These are phyloP conservation scores for Trichoderma koningii DNA, from an alignment of 2,329 filamentous ascomycete genomes.

Conservation along the genomic window DNA sequence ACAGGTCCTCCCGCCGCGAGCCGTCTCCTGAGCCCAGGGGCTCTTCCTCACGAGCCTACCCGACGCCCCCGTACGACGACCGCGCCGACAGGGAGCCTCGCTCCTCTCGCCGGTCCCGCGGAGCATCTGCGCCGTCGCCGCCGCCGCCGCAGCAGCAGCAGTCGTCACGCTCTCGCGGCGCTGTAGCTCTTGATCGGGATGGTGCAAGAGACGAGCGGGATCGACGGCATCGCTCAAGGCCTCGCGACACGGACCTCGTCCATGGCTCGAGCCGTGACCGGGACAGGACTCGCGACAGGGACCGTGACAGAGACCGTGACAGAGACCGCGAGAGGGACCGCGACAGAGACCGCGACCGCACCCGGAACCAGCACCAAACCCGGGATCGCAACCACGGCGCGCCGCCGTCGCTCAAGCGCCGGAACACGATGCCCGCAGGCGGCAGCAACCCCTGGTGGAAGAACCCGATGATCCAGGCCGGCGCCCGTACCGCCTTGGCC, in stretches of 20 bases:
- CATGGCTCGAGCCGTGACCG: neutral
- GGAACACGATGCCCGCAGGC: slow-evolving; percentile 40
- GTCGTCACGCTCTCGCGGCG: slow-evolving; percentile 18
- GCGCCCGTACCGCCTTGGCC: slow-evolving; percentile 50
- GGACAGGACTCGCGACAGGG: neutral
- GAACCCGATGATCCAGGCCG: slow-evolving; percentile 44
- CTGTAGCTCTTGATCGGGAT: neutral
- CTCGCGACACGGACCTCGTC: slow-evolving; percentile 10
- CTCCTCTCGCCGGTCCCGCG: slow-evolving; percentile 20
- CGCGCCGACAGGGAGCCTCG: neutral
- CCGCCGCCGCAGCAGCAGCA: neutral
- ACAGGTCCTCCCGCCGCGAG: slow-evolving; percentile 23
- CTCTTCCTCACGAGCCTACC: slow-evolving; percentile 14
- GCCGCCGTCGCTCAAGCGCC: slow-evolving; percentile 23
- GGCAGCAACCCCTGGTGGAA: slow-evolving; percentile 40
- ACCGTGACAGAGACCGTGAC: neutral
- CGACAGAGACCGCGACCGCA: neutral
- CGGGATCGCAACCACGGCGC: neutral
- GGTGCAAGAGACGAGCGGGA: slow-evolving; percentile 6
- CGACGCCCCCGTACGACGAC: neutral
- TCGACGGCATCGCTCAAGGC: slow-evolving; percentile 14
- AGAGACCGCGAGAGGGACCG: neutral
- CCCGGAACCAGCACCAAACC: no score
- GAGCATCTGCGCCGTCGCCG: neutral
- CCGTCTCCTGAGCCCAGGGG: slow-evolving; percentile 18